Evolutionary conservation across 352 stramenopile species (phyloP), one percentile per base, ranked within the genome.

Genomic region (Phytophthora pluvialis): DNA sequence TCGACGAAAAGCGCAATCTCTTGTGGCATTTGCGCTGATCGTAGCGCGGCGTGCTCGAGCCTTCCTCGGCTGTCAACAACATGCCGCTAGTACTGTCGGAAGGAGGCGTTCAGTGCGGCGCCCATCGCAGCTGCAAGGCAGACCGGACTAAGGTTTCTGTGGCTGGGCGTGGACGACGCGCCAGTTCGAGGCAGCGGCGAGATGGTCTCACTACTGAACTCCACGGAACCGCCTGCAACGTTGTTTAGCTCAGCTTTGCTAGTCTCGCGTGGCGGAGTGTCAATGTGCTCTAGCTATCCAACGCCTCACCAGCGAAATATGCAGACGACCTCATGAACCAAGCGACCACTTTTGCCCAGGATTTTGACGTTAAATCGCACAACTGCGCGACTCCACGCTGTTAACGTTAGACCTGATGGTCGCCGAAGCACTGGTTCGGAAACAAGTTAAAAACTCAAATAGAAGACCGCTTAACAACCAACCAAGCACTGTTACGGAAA

Each of bases 101-200:
- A 60, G 48, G 40, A 61, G 31, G 42, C 53, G 44, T 36, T 51
- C 31, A 45, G 47, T 16, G 15, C 43, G 31, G 42, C 21, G 46
- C 44, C 26, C 26, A 56, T 54, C 32, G 50, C 64, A 64, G 59
- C 64, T 63, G 64, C 50, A 70, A n/a, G 31, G 47, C 62, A 70
- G 40, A 70, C 55, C 28, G 51, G 62, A 44, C 63, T 61, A 53
- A 48, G 33, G 35, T 35, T 60, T 66, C 28, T 62, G 63, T 59
- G 63, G 63, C 47, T 66, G 3, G 11, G 7, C n/a, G 16, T 26
- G 15, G 6, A 40, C 43, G 39, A 15, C 15, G 62, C 39, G 44
- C 43, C 55, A 66, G 46, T 57, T 67, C 48, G 43, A 65, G 40
- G 16, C 33, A 32, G 61, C 36, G 15, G 18, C 18, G 18, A 72